Percentiles rank a stretch among this genome's conserved stretches.
Evolutionary conservation across 306 rosid genomes (phyloP).

Genomic region (Prinsepia uniflora): DNA sequence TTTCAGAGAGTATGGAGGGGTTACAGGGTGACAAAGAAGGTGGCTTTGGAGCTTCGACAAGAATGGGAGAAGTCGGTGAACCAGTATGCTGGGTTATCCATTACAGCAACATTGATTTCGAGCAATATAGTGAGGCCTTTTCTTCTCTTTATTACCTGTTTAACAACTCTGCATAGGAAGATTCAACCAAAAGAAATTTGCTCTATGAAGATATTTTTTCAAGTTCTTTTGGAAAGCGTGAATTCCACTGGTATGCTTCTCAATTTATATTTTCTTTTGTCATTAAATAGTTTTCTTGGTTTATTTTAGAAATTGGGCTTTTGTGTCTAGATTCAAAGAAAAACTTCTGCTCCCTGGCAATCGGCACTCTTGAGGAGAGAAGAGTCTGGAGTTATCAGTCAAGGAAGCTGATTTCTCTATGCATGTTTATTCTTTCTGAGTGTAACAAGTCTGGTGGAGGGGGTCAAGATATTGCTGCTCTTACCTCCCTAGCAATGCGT

Average conservation of each 20-base stretch:
- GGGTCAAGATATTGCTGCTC: conserved; percentile 46
- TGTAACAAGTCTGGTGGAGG: conserved; percentile 40
- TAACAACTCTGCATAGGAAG: conserved; percentile 41
- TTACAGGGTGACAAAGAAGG: too few species aligned
- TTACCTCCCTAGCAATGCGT: conserved; percentile 71
- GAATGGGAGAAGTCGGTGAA: conserved; percentile 66
- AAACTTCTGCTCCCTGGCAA: conserved; percentile 72
- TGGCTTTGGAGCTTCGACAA: too few species aligned
- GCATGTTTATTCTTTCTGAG: conserved; percentile 63
- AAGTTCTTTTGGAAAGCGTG: conserved; percentile 69
- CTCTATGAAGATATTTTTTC: conserved; percentile 60
- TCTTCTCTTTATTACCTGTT: conserved; percentile 59
- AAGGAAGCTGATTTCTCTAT: conserved; percentile 52
- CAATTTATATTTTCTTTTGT: not conserved
- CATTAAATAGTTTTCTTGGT: not conserved
- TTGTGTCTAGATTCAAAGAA: conserved; percentile 45
- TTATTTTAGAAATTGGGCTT: conserved; percentile 12
- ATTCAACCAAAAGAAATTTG: conserved; percentile 34
- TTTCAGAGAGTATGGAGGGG: too few species aligned
- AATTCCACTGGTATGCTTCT: conserved; percentile 62
- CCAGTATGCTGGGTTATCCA: conserved; percentile 29
- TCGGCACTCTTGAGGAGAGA: conserved; percentile 72
- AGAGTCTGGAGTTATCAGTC: conserved; percentile 78
- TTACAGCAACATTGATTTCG: conserved; percentile 54
- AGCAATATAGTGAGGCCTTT: conserved; percentile 69